Conservation (phyloP, 75 land plant genomes). For the Picea sitchensis region DNA sequence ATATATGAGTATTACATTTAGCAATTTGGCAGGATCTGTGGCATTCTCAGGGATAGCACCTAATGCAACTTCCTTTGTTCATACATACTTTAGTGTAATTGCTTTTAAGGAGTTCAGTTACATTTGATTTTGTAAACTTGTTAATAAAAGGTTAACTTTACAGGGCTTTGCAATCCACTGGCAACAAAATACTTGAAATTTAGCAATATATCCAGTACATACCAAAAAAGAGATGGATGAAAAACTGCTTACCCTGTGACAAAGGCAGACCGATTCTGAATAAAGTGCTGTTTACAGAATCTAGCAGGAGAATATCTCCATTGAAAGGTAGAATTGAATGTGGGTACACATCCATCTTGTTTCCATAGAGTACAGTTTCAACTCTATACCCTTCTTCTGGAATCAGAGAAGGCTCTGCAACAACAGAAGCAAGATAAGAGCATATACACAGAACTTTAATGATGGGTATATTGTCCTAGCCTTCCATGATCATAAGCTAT, state of each 20-base stretch:
- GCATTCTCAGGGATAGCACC: no score
- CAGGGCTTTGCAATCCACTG: no score
- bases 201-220: no score
- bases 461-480: not conserved
- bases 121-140: no score
- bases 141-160: no score
- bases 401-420: slow-evolving; percentile 8
- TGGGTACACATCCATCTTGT: slow-evolving; percentile 27
- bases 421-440: not conserved
- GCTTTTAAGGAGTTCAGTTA: no score
- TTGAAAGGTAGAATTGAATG: slow-evolving; percentile 19
- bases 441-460: not conserved
- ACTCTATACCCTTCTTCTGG: slow-evolving; percentile 61
- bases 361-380: slow-evolving; percentile 51
- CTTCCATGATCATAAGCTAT: not conserved
- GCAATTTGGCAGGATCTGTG: no score
- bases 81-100: no score
- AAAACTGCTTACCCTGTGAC: slow-evolving; percentile 26
- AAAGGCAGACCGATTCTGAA: slow-evolving; percentile 39
- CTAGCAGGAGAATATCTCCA: slow-evolving; percentile 44
- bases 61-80: no score
- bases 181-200: no score
- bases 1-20: no score
- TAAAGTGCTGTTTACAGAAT: slow-evolving; percentile 42
- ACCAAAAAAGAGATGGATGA: no score